Percentiles rank a stretch among this genome's conserved stretches.
Evolutionary conservation across 2,329 filamentous ascomycete species (phyloP).

Genomic region (Ramularia endophylla): DNA sequence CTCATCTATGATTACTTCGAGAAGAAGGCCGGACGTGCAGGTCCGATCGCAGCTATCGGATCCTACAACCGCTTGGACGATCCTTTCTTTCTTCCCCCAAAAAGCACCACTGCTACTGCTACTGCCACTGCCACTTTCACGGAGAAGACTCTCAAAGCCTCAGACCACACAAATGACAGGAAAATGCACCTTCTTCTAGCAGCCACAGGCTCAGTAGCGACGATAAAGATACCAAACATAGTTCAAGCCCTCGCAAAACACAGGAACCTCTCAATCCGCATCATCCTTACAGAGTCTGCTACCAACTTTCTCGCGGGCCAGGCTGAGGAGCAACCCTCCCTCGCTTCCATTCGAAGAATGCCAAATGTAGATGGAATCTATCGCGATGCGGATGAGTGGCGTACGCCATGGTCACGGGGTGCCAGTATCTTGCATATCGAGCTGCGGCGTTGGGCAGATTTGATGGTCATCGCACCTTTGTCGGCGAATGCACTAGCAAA

Average conservation of each 20-base stretch:
- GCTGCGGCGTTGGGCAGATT: constrained; percentile 71
- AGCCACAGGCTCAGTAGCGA: constrained; percentile 71
- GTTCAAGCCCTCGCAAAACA: constrained; percentile 49
- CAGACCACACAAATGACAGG: constrained; percentile 40
- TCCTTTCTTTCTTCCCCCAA: too few relatives aligned
- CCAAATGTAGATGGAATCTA: constrained; percentile 77
- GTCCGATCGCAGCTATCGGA: too few relatives aligned
- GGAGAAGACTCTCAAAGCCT: constrained; percentile 24
- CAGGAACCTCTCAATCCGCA: constrained; percentile 65
- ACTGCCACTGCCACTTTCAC: too few relatives aligned
- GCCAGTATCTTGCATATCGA: constrained; percentile 87
- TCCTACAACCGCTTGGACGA: too few relatives aligned
- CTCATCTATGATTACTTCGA: background rate
- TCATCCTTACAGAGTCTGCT: constrained; percentile 72
- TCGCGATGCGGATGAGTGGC: constrained; percentile 81
- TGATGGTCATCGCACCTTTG: constrained; percentile 74
- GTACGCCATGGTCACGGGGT: constrained; percentile 68
- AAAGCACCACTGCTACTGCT: too few relatives aligned
- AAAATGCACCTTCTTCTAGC: constrained; percentile 60
- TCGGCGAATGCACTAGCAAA: constrained; percentile 84
- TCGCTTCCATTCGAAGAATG: constrained; percentile 53
- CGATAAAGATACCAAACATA: constrained; percentile 63
- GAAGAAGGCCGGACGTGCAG: too few relatives aligned
- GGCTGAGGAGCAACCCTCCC: constrained; percentile 66
- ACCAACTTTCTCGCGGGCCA: constrained; percentile 71